Conservation (phyloP, 805 yeast genomes). For the Candida glaebosa region DNA sequence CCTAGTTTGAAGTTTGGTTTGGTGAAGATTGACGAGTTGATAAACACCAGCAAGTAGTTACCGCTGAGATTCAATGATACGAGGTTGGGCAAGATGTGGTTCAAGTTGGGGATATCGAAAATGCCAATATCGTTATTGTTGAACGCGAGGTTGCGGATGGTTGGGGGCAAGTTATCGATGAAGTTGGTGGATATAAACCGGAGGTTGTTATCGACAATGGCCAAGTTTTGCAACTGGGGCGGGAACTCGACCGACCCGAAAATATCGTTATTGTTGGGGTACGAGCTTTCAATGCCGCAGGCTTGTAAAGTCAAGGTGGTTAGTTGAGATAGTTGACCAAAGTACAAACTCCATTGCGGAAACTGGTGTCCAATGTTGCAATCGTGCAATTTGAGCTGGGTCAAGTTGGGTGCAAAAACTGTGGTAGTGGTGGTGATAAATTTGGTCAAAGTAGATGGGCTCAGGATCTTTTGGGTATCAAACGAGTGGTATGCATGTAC, state of each 20-base stretch:
- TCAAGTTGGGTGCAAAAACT: conserved; percentile 14
- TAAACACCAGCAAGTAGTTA: conserved; percentile 12
- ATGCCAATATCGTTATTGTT: conserved; percentile 10
- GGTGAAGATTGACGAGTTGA: conserved; percentile 14
- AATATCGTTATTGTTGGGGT: conserved; percentile 13
- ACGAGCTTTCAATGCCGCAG: conserved; percentile 17
- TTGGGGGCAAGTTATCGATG: conserved; percentile 22
- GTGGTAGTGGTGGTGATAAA: conserved; percentile 20
- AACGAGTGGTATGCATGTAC: conserved; percentile 24
- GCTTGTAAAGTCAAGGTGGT: conserved; percentile 20
- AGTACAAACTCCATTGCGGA: conserved; percentile 30
- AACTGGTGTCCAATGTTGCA: conserved; percentile 34
- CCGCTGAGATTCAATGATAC: conserved; percentile 11
- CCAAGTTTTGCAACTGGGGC: conserved; percentile 16
- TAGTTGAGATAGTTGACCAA: conserved; percentile 20
- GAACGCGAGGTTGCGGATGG: conserved; percentile 19
- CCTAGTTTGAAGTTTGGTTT: conserved; percentile 7
- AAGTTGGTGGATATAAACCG: conserved; percentile 15
- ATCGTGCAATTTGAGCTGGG: conserved; percentile 20
- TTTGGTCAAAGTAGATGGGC: conserved; percentile 25
- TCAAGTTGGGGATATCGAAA: conserved; percentile 6
- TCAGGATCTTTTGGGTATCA: conserved; percentile 28
- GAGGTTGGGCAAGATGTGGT: conserved; percentile 18
- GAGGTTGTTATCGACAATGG: conserved; percentile 24
- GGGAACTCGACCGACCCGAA: conserved; percentile 24